Percentiles rank a stretch among this genome's conserved stretches.
These are phyloP conservation scores for Phycomyces nitens DNA, from an alignment of 192 early-diverging fungal genomes.

Conservation along the genomic window DNA sequence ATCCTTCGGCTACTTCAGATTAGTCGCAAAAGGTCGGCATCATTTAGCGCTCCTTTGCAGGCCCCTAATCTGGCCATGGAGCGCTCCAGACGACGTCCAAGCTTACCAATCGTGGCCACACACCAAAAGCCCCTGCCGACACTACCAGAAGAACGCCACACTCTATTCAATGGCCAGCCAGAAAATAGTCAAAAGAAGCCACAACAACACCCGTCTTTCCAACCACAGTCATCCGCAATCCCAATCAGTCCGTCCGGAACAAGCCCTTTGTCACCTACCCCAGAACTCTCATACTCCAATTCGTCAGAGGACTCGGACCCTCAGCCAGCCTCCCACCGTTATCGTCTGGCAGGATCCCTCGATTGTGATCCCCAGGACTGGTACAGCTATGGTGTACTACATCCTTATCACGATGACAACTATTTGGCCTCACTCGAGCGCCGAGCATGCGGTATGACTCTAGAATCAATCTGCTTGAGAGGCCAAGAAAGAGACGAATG, in stretches of 20 bases:
- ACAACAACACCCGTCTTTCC: background rate
- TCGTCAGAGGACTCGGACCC: background rate
- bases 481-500: background rate
- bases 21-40: background rate
- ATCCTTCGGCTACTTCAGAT: constrained; percentile 27
- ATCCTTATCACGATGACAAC: constrained; percentile 15
- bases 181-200: too few relatives aligned
- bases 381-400: constrained; percentile 15
- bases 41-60: background rate
- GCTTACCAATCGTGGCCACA: too few relatives aligned
- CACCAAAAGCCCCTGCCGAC: too few relatives aligned
- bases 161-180: too few relatives aligned
- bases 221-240: background rate
- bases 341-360: background rate
- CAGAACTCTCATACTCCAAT: background rate
- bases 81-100: constrained; percentile 12
- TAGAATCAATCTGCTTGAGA: background rate
- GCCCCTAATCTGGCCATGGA: background rate
- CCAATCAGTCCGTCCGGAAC: background rate
- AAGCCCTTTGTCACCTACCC: background rate
- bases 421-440: constrained; percentile 24
- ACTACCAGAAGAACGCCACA: too few relatives aligned
- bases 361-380: constrained; percentile 2
- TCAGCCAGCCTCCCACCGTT: background rate
- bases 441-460: constrained; percentile 11